phyloP scores from a whole-genome alignment of 225 moss, liverwort and hornwort genomes.

The Neckera pumila region DNA sequence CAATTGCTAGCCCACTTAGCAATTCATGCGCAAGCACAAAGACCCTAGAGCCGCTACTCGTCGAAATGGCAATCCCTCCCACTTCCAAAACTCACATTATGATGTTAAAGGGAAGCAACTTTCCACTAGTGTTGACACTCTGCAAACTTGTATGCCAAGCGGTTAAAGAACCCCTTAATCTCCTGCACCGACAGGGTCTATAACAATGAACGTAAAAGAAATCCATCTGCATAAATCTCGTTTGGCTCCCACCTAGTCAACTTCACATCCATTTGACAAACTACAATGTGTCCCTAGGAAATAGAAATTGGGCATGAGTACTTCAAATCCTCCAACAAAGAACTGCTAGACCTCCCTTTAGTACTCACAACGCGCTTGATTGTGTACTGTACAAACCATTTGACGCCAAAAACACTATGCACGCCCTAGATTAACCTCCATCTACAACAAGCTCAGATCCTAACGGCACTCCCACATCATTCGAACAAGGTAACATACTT shows the following conservation, averaged over 20 bases:
- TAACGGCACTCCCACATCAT: not conserved
- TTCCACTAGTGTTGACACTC: not conserved
- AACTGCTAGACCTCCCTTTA: not conserved
- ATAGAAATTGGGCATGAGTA: not conserved
- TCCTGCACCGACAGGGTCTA: not conserved
- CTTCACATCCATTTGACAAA: not conserved
- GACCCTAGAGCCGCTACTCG: not conserved
- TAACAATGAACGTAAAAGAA: not conserved
- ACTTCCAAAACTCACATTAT: not conserved
- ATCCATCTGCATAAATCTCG: not conserved
- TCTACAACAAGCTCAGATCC: not conserved
- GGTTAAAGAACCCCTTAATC: not conserved
- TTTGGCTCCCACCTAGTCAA: not conserved
- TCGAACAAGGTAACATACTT: not conserved
- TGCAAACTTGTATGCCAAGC: not conserved
- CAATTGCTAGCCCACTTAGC: not conserved
- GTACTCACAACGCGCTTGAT: not conserved
- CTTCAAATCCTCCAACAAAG: not conserved
- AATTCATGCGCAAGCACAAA: not conserved
- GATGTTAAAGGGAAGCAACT: not conserved
- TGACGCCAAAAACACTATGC: not conserved
- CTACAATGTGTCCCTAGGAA: not conserved
- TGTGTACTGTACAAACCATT: not conserved
- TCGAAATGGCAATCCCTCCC: not conserved
- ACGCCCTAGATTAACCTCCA: not conserved